Conservation (phyloP, 2,329 filamentous ascomycete genomes). For the Epichloe uncinata region DNA sequence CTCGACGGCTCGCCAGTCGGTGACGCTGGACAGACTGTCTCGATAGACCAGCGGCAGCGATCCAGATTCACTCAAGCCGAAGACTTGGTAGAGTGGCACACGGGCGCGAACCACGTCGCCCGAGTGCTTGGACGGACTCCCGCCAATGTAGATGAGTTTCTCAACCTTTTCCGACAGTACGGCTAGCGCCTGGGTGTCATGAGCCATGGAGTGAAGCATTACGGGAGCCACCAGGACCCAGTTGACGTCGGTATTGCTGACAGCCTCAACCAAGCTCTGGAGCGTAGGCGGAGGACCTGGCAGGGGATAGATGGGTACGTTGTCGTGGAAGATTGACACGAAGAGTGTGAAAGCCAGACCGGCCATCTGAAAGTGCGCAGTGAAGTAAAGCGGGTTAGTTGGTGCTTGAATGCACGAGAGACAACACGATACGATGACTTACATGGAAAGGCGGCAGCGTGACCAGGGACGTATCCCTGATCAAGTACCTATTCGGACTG, state of each 20-base stretch:
- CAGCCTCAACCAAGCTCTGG: conserved; percentile 4
- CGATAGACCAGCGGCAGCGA: conserved; percentile 2
- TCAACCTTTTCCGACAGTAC: background rate
- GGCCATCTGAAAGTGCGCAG: background rate
- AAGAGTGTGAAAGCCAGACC: conserved; percentile 2
- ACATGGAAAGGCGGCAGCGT: conserved; percentile 2
- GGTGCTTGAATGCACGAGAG: too few species aligned
- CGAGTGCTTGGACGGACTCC: background rate
- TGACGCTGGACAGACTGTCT: background rate
- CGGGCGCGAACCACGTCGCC: background rate
- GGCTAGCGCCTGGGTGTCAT: background rate
- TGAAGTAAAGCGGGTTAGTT: too few species aligned
- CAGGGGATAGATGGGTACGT: conserved; percentile 1
- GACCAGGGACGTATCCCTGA: background rate
- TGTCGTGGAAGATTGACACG: background rate
- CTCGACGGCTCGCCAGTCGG: conserved; percentile 1
- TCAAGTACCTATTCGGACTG: conserved; percentile 1
- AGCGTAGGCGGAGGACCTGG: conserved; percentile 3
- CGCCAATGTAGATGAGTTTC: conserved; percentile 1
- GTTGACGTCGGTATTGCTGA: conserved; percentile 2
- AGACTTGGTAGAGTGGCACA: background rate
- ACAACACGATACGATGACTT: background rate
- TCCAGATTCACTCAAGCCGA: conserved; percentile 2
- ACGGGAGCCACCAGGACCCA: conserved; percentile 1
- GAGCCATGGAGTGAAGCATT: background rate